Percentiles rank a stretch among this genome's conserved stretches.
Evolutionary conservation across 768 basidiomycete genomes (phyloP).

Genomic region (Kwoniella newhampshirensis): DNA sequence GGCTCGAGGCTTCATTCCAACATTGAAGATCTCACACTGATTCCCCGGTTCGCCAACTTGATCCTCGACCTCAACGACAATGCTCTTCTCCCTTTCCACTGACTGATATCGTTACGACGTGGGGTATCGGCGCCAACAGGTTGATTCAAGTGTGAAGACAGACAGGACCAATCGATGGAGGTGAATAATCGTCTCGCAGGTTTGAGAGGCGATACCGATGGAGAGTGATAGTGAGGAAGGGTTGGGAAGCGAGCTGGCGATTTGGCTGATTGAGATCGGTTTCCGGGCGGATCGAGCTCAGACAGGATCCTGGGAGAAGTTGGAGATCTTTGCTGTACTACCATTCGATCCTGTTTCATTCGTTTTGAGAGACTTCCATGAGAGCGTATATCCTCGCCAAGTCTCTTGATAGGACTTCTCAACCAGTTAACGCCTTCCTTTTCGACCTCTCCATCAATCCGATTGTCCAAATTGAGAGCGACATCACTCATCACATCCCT

Average conservation of each 20-base stretch:
- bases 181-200: constrained; percentile 6
- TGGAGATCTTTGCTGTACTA: not conserved
- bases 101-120: not conserved
- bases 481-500: not conserved
- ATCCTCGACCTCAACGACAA: constrained; percentile 28
- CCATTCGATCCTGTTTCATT: not conserved
- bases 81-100: constrained; percentile 5
- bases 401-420: not conserved
- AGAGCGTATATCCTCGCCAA: too few relatives aligned
- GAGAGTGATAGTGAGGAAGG: not conserved
- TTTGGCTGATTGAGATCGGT: not conserved
- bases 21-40: not conserved
- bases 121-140: not conserved
- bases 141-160: not conserved
- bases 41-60: constrained; percentile 8
- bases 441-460: not conserved
- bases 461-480: too few relatives aligned
- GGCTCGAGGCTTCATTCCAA: too few relatives aligned
- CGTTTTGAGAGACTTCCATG: not conserved
- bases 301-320: not conserved
- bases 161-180: constrained; percentile 10
- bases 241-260: not conserved
- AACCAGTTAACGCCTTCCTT: not conserved
- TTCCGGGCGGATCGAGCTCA: not conserved
- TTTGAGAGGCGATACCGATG: not conserved